Conservation (phyloP, 768 basidiomycete genomes). For the Tremella mesenterica region DNA sequence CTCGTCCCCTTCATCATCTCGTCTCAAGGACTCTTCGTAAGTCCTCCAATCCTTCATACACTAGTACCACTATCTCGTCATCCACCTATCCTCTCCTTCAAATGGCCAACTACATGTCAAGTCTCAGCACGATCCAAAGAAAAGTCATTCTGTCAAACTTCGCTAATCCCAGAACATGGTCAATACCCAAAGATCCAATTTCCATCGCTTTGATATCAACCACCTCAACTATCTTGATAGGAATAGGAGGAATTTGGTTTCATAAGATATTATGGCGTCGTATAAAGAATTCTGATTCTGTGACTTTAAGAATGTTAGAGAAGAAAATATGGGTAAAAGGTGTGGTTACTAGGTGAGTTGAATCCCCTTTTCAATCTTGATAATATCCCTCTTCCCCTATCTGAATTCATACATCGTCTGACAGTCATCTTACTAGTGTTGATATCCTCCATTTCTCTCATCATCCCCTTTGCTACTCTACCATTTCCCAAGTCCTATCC, state of each 20-base stretch:
- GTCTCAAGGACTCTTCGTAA: no score
- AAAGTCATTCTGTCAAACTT: no score
- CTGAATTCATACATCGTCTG: neutral
- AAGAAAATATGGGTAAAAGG: constrained; percentile 66
- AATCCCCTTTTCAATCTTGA: neutral
- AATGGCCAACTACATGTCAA: no score
- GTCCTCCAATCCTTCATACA: neutral
- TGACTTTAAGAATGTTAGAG: constrained; percentile 57
- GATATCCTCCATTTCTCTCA: no score
- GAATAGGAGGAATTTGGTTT: constrained; percentile 21
- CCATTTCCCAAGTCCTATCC: no score
- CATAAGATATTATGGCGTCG: constrained; percentile 45
- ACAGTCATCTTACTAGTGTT: no score
- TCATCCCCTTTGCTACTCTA: no score
- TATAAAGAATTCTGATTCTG: constrained; percentile 59
- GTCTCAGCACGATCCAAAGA: no score
- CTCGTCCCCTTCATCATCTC: neutral
- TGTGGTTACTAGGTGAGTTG: constrained; percentile 63
- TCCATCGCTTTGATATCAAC: constrained; percentile 34
- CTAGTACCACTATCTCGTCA: no score
- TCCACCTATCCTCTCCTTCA: no score
- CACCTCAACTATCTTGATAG: constrained; percentile 38
- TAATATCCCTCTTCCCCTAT: neutral
- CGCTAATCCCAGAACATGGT: no score
- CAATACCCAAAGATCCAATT: constrained; percentile 27